Percentiles rank a stretch among this genome's conserved stretches.
phyloP scores from a whole-genome alignment of 2,329 filamentous ascomycete genomes.

The Aureobasidium zeae region DNA sequence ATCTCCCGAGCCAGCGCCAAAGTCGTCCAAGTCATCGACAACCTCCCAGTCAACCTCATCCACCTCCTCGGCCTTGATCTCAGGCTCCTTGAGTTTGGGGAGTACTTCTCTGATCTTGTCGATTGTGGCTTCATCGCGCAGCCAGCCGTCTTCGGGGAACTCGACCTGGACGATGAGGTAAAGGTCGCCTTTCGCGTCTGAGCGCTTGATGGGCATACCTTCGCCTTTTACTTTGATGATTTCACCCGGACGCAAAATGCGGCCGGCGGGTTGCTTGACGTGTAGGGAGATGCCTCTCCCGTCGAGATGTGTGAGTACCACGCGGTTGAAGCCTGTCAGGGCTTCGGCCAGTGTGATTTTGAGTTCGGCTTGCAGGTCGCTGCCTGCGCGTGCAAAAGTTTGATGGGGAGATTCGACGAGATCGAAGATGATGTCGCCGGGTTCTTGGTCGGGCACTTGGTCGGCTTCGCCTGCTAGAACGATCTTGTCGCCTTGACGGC shows the following conservation, averaged over 20 bases:
- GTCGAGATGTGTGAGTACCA: slow-evolving; percentile 86
- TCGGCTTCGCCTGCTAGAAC: slow-evolving; percentile 89
- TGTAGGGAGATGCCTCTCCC: slow-evolving; percentile 78
- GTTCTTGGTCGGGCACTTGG: slow-evolving; percentile 77
- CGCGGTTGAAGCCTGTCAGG: slow-evolving; percentile 77
- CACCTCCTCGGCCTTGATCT: slow-evolving; percentile 61
- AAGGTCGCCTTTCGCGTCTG: slow-evolving; percentile 74
- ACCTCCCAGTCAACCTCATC: slow-evolving; percentile 83
- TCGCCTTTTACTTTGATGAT: slow-evolving; percentile 78
- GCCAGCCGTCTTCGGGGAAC: slow-evolving; percentile 83
- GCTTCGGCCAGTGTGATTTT: slow-evolving; percentile 76
- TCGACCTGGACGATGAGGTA: slow-evolving; percentile 78
- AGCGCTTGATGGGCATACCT: slow-evolving; percentile 88
- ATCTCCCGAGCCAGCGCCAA: slow-evolving; percentile 63
- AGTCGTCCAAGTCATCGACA: slow-evolving; percentile 76
- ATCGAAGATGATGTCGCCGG: slow-evolving; percentile 88
- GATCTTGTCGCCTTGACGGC: slow-evolving; percentile 72
- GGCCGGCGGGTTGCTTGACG: slow-evolving; percentile 60
- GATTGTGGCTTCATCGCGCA: slow-evolving; percentile 58
- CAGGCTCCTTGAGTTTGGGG: slow-evolving; percentile 43
- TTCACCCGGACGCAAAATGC: slow-evolving; percentile 73
- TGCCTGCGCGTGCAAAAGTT: slow-evolving; percentile 69
- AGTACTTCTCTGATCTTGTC: slow-evolving; percentile 65
- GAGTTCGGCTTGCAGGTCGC: slow-evolving; percentile 75
- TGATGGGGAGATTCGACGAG: slow-evolving; percentile 74